Evolutionary conservation across 345 rosid species (phyloP), one percentile per base, ranked within the genome.

Genomic region (Carallia brachiata): DNA sequence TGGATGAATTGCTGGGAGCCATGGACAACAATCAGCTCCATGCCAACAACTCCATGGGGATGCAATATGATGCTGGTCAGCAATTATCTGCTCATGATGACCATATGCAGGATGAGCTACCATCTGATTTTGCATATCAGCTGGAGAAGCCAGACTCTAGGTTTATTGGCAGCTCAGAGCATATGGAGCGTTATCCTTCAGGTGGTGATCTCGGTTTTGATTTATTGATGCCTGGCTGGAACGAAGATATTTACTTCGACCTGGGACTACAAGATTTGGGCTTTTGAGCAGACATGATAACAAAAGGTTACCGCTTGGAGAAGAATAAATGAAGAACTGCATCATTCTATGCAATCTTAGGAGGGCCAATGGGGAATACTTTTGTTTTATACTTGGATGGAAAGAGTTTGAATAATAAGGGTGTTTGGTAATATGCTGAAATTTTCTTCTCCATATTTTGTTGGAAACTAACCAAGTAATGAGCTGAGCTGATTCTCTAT

Each of bases 1-100:
- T 83, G 27, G 84, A 90, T 39, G 91, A 92, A 67, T 69, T 92
- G 61, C 54, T 90, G 62, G 67, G 73, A 31, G n/a, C 69, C 0
- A 9, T 85, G 16, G 85, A 80, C 28, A 69, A 65, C 0, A 27
- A 61, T 64, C 77, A 82, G 12, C 56, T 67, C 9, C n/a, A 67
- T 34, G 7, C 3, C 4, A 28, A 60, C 7, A 3, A 44, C 12
- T 44, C 50, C 16, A 44, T 44, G 50, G 50, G 50, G 10, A 12
- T 44, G 50, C 50, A 44, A 44, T n/a, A 3, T 12, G 48, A 30
- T 13, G 39, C 36, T 36, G 62, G 44, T 23, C 66, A 52, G 13
- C n/a, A 28, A 36, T 67, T 54, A 4, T 52, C 19, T 17, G 13
- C 47, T 18, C n/a, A 18, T 10, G 58, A 48, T 36, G 13, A 3